Evolutionary conservation across 2,329 filamentous ascomycete genomes (phyloP).

Genomic region (Rhexocercosporidium sp.): DNA sequence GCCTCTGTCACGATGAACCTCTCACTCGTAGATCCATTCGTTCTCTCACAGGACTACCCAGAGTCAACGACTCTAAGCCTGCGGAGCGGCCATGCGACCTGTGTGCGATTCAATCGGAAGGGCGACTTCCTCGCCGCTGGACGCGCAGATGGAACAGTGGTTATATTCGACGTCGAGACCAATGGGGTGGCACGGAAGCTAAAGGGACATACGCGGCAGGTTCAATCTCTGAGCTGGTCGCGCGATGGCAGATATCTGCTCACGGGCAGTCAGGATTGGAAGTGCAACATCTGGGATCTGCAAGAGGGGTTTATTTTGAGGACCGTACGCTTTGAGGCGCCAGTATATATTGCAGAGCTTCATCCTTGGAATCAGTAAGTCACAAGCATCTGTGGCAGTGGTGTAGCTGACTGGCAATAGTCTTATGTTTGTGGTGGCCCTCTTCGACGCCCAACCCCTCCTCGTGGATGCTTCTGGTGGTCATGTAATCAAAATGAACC

Average conservation of each 20-base stretch:
- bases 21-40: conserved; percentile 72
- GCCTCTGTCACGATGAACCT: conserved; percentile 64
- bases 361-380: conserved; percentile 87
- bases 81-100: conserved; percentile 70
- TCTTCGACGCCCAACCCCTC: conserved; percentile 92
- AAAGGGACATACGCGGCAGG: conserved; percentile 89
- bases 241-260: conserved; percentile 88
- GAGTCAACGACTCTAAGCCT: conserved; percentile 89
- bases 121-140: conserved; percentile 96
- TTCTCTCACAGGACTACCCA: conserved; percentile 81
- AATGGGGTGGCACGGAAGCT: conserved; percentile 95
- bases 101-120: conserved; percentile 86
- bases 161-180: conserved; percentile 97
- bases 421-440: conserved; percentile 83
- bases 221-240: conserved; percentile 96
- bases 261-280: conserved; percentile 95
- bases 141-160: conserved; percentile 90
- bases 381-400: not conserved
- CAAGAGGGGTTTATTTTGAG: conserved; percentile 72
- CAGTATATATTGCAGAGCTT: conserved; percentile 94
- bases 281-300: conserved; percentile 94
- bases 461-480: conserved; percentile 80
- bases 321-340: conserved; percentile 88
- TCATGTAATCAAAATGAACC: conserved; percentile 73
- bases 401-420: conserved; percentile 48